Conservation (phyloP, 495 filamentous ascomycete genomes). For the Thermothielavioides terrestris region DNA sequence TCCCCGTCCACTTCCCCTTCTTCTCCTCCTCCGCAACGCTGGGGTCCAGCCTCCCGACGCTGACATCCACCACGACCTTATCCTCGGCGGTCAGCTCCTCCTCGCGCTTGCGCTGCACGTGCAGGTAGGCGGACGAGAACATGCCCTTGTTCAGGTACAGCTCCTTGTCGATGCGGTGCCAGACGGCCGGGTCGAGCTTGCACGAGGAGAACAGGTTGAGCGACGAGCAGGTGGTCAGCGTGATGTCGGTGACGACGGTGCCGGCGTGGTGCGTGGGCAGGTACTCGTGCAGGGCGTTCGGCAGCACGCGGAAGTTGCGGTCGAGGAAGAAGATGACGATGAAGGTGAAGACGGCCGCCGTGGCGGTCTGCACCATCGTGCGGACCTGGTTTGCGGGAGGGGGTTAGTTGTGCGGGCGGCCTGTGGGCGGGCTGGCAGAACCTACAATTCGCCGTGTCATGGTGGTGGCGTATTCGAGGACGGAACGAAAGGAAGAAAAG, state of each 20-base stretch:
- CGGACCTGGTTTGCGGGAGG: slow-evolving; percentile 50
- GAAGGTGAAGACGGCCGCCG: slow-evolving; percentile 57
- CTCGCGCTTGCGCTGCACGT: slow-evolving; percentile 80
- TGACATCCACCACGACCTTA: slow-evolving; percentile 75
- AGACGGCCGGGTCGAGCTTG: slow-evolving; percentile 62
- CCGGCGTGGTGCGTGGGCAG: slow-evolving; percentile 75
- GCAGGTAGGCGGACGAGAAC: slow-evolving; percentile 71
- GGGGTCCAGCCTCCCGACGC: slow-evolving; percentile 65
- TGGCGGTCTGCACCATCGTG: slow-evolving; percentile 69
- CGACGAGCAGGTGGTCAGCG: slow-evolving; percentile 65
- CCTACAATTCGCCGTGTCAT: slow-evolving; percentile 27
- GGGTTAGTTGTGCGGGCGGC: not conserved
- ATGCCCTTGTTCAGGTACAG: slow-evolving; percentile 68
- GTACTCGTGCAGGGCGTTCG: slow-evolving; percentile 70
- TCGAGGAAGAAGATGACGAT: slow-evolving; percentile 69
- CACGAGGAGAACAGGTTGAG: slow-evolving; percentile 72
- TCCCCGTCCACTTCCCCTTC: not conserved
- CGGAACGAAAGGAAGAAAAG: not conserved
- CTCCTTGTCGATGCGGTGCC: slow-evolving; percentile 88
- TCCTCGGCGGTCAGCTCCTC: slow-evolving; percentile 69
- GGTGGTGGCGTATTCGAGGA: slow-evolving; percentile 1
- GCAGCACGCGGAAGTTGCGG: slow-evolving; percentile 71
- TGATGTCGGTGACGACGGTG: slow-evolving; percentile 80
- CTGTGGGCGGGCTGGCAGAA: not conserved
- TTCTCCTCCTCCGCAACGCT: slow-evolving; percentile 33